A percentile compares a stretch with the other conserved stretches of the same genome.
phyloP scores from a whole-genome alignment of 179 eudicot genomes.

The Gypsophila paniculata region DNA sequence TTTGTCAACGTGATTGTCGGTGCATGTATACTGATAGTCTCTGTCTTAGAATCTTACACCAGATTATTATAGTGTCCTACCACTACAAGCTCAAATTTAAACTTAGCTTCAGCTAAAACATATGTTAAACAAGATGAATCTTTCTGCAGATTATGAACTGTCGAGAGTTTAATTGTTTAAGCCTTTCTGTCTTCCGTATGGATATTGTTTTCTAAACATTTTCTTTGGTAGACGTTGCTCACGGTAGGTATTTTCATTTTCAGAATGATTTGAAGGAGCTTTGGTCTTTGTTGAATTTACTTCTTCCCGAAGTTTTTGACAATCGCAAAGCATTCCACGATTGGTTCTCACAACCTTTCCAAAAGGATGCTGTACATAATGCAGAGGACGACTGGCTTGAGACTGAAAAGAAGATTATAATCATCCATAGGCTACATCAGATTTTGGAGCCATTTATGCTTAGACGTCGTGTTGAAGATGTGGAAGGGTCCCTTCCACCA shows the following conservation, averaged over 20 bases:
- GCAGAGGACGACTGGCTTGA: constrained; percentile 99
- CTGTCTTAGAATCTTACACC: too few species aligned
- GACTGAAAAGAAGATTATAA: constrained; percentile 94
- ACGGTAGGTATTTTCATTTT: constrained; percentile 17
- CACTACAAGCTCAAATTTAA: too few species aligned
- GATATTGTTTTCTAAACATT: background rate
- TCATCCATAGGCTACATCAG: constrained; percentile 97
- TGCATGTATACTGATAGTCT: background rate
- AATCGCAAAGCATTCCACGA: constrained; percentile 97
- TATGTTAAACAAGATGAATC: too few species aligned
- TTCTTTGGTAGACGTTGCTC: constrained; percentile 10
- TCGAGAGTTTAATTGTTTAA: background rate
- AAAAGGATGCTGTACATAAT: constrained; percentile 77
- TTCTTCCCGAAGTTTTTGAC: constrained; percentile 99
- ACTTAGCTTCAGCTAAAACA: too few species aligned
- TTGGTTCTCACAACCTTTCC: constrained; percentile 98
- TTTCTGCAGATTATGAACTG: too few species aligned
- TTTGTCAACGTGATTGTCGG: background rate
- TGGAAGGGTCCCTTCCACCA: constrained; percentile 98
- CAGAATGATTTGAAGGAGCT: constrained; percentile 99
- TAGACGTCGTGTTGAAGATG: constrained; percentile 99
- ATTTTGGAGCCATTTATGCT: constrained; percentile 99
- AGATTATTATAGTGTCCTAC: too few species aligned
- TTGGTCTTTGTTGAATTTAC: constrained; percentile 92
- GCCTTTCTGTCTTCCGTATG: background rate